phyloP scores from a whole-genome alignment of 1,139 yeast genomes.

The Arxiozyma telluris region DNA sequence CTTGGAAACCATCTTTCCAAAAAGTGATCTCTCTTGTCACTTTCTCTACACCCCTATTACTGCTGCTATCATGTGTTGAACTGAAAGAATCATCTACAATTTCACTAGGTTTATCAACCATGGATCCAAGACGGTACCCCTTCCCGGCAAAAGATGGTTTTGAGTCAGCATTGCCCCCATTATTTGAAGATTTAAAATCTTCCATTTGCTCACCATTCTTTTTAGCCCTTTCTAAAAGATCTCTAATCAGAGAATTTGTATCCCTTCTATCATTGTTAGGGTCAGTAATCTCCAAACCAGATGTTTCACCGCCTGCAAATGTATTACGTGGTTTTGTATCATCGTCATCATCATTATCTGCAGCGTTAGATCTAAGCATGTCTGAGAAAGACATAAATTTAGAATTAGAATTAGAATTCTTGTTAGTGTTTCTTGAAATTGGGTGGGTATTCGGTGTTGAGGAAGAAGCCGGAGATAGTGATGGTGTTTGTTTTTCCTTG shows the following conservation, averaged over 20 bases:
- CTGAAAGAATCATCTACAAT: conserved; percentile 22
- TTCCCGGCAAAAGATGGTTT: conserved; percentile 45
- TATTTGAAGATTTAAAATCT: conserved; percentile 19
- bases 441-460: not conserved
- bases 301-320: conserved; percentile 89
- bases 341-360: conserved; percentile 41
- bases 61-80: not conserved
- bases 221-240: conserved; percentile 52
- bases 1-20: conserved; percentile 94
- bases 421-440: not conserved
- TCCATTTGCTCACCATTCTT: conserved; percentile 36
- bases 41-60: conserved; percentile 26
- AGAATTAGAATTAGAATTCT: conserved; percentile 20
- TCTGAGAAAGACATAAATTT: conserved; percentile 45
- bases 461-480: not conserved
- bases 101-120: conserved; percentile 35
- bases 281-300: conserved; percentile 88
- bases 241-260: conserved; percentile 43
- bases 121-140: conserved; percentile 69
- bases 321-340: conserved; percentile 55
- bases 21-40: conserved; percentile 75
- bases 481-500: not conserved
- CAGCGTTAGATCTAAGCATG: conserved; percentile 35
- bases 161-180: conserved; percentile 31
- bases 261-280: conserved; percentile 43